Conservation (phyloP, 371 early-diverging fungal genomes). For the Syncephalastrum sp. region DNA sequence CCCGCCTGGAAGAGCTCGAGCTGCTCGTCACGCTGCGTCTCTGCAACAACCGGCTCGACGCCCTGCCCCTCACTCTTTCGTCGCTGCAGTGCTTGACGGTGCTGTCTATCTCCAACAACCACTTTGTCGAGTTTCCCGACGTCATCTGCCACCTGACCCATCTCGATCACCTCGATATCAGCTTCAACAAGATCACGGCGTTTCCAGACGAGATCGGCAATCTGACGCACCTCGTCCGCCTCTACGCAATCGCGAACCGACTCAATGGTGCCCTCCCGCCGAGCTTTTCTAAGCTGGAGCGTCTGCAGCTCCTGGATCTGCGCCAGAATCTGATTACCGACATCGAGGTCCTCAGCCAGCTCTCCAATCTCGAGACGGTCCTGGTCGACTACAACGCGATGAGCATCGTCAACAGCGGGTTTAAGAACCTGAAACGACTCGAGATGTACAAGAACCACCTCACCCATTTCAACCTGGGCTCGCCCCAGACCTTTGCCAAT, state of each 20-base stretch:
- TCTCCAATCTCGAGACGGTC: slow-evolving; percentile 63
- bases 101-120: slow-evolving; percentile 81
- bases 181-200: slow-evolving; percentile 76
- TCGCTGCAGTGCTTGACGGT: slow-evolving; percentile 57
- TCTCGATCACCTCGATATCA: slow-evolving; percentile 75
- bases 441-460: slow-evolving; percentile 63
- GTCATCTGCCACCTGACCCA: slow-evolving; percentile 60
- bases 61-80: slow-evolving; percentile 61
- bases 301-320: slow-evolving; percentile 73
- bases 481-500: slow-evolving; percentile 5
- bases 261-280: slow-evolving; percentile 69
- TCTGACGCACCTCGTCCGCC: slow-evolving; percentile 56
- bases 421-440: slow-evolving; percentile 45
- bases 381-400: slow-evolving; percentile 72
- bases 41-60: slow-evolving; percentile 73
- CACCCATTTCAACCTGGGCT: slow-evolving; percentile 48
- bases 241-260: slow-evolving; percentile 75
- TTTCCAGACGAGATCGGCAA: slow-evolving; percentile 77
- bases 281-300: slow-evolving; percentile 58
- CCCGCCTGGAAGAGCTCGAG: slow-evolving; percentile 63
- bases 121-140: slow-evolving; percentile 65
- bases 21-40: slow-evolving; percentile 63
- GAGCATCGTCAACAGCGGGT: slow-evolving; percentile 42
- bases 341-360: slow-evolving; percentile 54
- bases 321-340: slow-evolving; percentile 73